Evolutionary conservation across 352 stramenopile genomes (phyloP), one percentile per base, ranked within the genome.

Genomic region (Plasmopara halstedii): DNA sequence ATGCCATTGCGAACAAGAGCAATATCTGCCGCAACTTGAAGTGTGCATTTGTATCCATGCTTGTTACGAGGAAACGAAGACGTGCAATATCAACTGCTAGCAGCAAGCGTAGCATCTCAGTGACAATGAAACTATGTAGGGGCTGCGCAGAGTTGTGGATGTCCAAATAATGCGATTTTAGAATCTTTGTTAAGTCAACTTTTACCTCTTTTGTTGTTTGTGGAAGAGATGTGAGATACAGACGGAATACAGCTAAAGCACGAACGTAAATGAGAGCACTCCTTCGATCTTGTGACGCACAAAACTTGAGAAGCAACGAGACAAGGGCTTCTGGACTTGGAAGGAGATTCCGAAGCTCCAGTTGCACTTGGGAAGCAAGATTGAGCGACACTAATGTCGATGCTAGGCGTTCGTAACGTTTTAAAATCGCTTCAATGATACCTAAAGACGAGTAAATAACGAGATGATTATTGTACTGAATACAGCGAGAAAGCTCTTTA

Each of bases 161-260:
- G 17, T 81, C 56, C 11, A 90, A 58, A 26, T 70, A 70, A 13
- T 62, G 53, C 71, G 73, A 89, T 0, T 56, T 53, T 2, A 91
- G 50, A n/a, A 85, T 64, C 62, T 94, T 94, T 9, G 83, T 82
- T 18, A 91, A 80, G 55, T 94, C 83, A 27, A 86, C 65, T 53
- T 94, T 94, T 8, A 85, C 67, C 23, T 94, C 83, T 22, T 65
- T 64, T 77, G 89, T 94, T 2, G 67, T 50, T 10, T 83, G 64
- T 0, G 80, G 78, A 7, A 94, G 53, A 33, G 76, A 88, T 45
- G 81, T 64, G 15, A 89, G 42, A 42, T 94, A 94, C 10, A 86
- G 50, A 4, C 75, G 72, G 37, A 89, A 88, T 0, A 94, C 75
- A 1, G 65, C 73, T 15, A 94, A 66, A 1, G 73, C 72, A 20